Base-by-base conservation (phyloP, 2,329 filamentous ascomycete genomes). In the Talaromyces sp. region DNA sequence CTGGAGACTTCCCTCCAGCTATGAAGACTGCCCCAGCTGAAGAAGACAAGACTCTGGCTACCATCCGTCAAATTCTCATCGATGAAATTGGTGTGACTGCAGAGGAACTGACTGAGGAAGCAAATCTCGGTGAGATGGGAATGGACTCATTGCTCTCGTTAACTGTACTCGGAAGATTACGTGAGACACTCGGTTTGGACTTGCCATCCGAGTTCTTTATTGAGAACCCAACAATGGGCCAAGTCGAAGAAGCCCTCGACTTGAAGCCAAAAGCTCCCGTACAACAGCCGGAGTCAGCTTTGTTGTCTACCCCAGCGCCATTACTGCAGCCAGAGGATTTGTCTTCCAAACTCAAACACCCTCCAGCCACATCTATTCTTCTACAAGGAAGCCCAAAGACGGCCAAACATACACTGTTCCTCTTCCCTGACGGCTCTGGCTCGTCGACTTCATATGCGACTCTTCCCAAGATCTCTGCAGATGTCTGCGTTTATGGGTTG, bases 121-220 rank as follows among this genome's bases (percentile, higher is more conserved):
- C 71, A 10, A 76, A 77, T 56, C 66, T 78, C 40, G 70, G 66
- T 21, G 72, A 75, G 54, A 69, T 78, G 64, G 76, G 76, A 5
- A 75, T 78, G 67, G 76, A 78, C 59, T 78, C 76, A 3, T 64
- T 78, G 22, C 75, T 78, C 69, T 75, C 74, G 5, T 67, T 78
- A 28, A 76, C 75, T 2, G 74, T 77, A 6, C 70, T 78, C 15
- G 75, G 75, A 43, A 74, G 71, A 53, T 72, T 78, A 33, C 75
- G 76, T 9, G 76, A 78, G 59, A 70, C 70, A 11, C 57, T 76
- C 21, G 74, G 74, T 22, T 63, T 77, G 15, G 74, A 77, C 39
- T 65, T 78, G 0, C 67, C 75, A 5, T 68, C 74, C 3, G 74
- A 76, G 31, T 77, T 78, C 59, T 74, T 78, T 46, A 72, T 75